phyloP scores from a whole-genome alignment of 495 filamentous ascomycete genomes.

The Coniosporium apollinis region DNA sequence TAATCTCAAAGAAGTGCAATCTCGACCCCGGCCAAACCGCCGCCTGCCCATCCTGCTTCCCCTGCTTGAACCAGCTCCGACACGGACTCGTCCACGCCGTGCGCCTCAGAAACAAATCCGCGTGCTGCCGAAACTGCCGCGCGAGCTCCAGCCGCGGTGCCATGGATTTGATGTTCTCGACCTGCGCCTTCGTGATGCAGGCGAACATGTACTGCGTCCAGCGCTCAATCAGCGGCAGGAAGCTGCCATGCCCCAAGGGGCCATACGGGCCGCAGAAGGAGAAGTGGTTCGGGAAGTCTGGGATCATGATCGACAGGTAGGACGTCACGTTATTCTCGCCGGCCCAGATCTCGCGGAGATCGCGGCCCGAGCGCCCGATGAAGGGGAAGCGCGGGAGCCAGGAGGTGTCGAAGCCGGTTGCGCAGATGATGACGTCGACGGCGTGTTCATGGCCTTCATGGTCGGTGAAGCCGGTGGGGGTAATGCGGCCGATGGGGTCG shows the following conservation, averaged over 20 bases:
- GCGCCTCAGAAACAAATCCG: constrained; percentile 23
- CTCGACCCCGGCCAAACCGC: constrained; percentile 27
- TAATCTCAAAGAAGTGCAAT: constrained; percentile 26
- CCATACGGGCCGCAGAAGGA: constrained; percentile 22
- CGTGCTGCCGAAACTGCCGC: constrained; percentile 19
- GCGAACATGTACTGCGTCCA: constrained; percentile 24
- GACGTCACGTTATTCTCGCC: constrained; percentile 13
- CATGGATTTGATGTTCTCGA: constrained; percentile 23
- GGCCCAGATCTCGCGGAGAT: constrained; percentile 19
- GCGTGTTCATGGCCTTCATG: constrained; percentile 18
- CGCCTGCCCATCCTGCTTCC: constrained; percentile 20
- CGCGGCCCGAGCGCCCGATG: constrained; percentile 14
- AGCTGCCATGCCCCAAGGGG: constrained; percentile 21
- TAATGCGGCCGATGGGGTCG: constrained; percentile 16
- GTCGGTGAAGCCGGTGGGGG: constrained; percentile 18
- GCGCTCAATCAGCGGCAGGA: constrained; percentile 24
- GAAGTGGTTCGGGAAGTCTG: constrained; percentile 22
- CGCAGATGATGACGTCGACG: constrained; percentile 25
- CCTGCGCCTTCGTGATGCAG: constrained; percentile 18
- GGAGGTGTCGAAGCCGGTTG: constrained; percentile 25
- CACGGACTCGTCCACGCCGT: constrained; percentile 24
- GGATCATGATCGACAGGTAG: constrained; percentile 19
- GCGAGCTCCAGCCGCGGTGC: constrained; percentile 13
- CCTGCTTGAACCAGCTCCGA: constrained; percentile 27
- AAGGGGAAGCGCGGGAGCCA: constrained; percentile 24